These are phyloP conservation scores for Trichoderma brevicompactum DNA, from an alignment of 2,329 filamentous ascomycete genomes.

Conservation along the genomic window DNA sequence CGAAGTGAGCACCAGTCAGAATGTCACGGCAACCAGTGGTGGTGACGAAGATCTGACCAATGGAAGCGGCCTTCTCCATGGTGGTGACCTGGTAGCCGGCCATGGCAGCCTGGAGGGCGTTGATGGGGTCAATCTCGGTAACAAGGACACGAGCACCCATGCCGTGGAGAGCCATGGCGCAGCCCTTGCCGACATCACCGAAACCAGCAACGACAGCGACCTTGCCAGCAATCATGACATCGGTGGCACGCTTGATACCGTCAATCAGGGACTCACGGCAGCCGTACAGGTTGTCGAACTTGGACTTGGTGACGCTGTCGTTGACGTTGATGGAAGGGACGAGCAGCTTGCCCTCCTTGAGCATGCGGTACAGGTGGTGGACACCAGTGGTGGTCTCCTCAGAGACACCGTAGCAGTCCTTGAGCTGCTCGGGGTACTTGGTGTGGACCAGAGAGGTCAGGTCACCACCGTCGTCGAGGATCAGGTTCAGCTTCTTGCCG, in stretches of 20 bases:
- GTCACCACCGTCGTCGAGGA: constrained; percentile 98
- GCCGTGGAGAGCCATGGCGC: constrained; percentile 90
- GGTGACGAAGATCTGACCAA: constrained; percentile 98
- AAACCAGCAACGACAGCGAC: constrained; percentile 96
- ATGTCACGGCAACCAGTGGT: constrained; percentile 99
- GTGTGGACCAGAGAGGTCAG: constrained; percentile 93
- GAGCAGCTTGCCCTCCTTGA: constrained; percentile 87
- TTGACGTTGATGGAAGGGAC: constrained; percentile 99
- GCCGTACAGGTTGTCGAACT: constrained; percentile 99
- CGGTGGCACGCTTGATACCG: constrained; percentile 99
- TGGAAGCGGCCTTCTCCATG: constrained; percentile 91
- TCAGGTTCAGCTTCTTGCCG: constrained; percentile 94
- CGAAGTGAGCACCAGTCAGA: constrained; percentile 87
- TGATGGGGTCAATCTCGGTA: constrained; percentile 98
- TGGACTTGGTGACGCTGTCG: constrained; percentile 99
- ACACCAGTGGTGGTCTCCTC: constrained; percentile 99
- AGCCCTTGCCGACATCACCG: constrained; percentile 99
- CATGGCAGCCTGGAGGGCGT: constrained; percentile 97
- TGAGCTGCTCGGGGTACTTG: constrained; percentile 98
- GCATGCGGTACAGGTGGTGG: constrained; percentile 98
- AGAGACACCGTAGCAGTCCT: constrained; percentile 97
- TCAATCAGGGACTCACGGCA: constrained; percentile 98
- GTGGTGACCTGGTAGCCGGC: constrained; percentile 95
- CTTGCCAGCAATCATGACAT: constrained; percentile 99
- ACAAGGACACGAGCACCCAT: constrained; percentile 97